Evolutionary conservation across 2,329 filamentous ascomycete species (phyloP), one percentile per base, ranked within the genome.

Genomic region (Ambrosiella cleistominuta): DNA sequence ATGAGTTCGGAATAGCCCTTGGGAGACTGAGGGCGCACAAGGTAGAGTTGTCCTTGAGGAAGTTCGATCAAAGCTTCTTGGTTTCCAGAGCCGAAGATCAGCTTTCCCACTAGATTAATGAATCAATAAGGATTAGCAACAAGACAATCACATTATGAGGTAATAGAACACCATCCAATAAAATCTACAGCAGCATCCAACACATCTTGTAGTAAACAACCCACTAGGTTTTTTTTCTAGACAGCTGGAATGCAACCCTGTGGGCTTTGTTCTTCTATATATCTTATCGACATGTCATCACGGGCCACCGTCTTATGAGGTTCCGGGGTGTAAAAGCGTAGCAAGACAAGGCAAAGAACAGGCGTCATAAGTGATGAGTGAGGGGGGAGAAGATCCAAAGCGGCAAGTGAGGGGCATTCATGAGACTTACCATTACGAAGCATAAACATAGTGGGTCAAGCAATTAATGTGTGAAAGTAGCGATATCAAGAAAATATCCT

Each of bases 1-100:
- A 98, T 95, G 68, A 97, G 88, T 71, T 98, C 93, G 1, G 91
- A 96, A 70, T 96, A 97, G 63, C 93, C 93, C 70, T 98, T 98
- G 59, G 91, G 89, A 7, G 91, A 97, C 54, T 88, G 80, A 9
- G 93, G 93, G 65, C 93, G 87, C 65, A 98, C 93, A 64, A 98
- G 85, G 71, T 96, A 98, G 50, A 98, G 87, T 71, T 97, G 90
- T 68, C 93, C 93, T 70, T 97, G 89, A 13, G 90, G 83, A 49
- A 98, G 83, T 69, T 97, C 90, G 71, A 95, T 88, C 68, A 98
- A 82, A 53, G 88, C 86, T 74, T 97, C 90, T 70, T 96, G 91
- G 68, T 82, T 88, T 66, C 80, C 81, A 62, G 78, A 81, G 68
- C 94, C 89, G 69, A 97, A 97, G 68, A 97, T 82, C 67, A 93